Percentiles rank a stretch among this genome's conserved stretches.
These are phyloP conservation scores for Colletotrichum spinosum DNA, from an alignment of 2,329 filamentous ascomycete genomes.

Conservation along the genomic window DNA sequence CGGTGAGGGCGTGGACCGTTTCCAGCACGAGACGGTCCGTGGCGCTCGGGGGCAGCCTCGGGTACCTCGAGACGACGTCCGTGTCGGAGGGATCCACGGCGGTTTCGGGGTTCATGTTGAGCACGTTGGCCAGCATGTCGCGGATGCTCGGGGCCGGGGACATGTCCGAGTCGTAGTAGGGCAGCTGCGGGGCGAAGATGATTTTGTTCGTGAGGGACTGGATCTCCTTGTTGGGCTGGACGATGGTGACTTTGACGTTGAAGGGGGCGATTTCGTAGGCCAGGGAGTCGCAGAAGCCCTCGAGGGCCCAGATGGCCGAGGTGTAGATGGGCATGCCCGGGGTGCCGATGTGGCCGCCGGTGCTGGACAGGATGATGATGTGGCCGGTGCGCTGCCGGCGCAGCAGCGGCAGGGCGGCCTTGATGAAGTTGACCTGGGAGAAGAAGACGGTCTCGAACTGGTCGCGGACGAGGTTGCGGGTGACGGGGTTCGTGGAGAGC, in stretches of 20 bases:
- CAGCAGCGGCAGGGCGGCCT: constrained; percentile 84
- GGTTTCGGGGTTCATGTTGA: constrained; percentile 81
- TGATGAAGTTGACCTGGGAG: constrained; percentile 95
- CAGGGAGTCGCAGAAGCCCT: constrained; percentile 94
- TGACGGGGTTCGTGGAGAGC: constrained; percentile 77
- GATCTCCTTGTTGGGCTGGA: constrained; percentile 96
- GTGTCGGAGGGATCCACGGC: constrained; percentile 50
- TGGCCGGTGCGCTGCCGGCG: constrained; percentile 86
- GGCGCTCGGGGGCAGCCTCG: constrained; percentile 75
- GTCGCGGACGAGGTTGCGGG: constrained; percentile 83
- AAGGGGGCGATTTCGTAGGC: constrained; percentile 97
- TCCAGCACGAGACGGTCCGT: constrained; percentile 84
- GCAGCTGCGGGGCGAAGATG: constrained; percentile 82
- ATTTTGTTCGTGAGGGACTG: constrained; percentile 88
- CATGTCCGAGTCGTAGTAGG: constrained; percentile 71
- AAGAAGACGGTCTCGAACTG: constrained; percentile 98
- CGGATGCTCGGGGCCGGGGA: constrained; percentile 85
- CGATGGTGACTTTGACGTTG: constrained; percentile 95
- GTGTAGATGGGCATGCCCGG: constrained; percentile 93
- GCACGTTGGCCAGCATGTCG: constrained; percentile 82
- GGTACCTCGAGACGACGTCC: constrained; percentile 75
- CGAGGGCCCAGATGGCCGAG: constrained; percentile 92
- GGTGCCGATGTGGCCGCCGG: constrained; percentile 92
- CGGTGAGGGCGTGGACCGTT: constrained; percentile 89
- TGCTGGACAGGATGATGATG: constrained; percentile 88